Evolutionary conservation across 768 basidiomycete species (phyloP), one percentile per base, ranked within the genome.

Genomic region (Chlorophyllum brunneum): DNA sequence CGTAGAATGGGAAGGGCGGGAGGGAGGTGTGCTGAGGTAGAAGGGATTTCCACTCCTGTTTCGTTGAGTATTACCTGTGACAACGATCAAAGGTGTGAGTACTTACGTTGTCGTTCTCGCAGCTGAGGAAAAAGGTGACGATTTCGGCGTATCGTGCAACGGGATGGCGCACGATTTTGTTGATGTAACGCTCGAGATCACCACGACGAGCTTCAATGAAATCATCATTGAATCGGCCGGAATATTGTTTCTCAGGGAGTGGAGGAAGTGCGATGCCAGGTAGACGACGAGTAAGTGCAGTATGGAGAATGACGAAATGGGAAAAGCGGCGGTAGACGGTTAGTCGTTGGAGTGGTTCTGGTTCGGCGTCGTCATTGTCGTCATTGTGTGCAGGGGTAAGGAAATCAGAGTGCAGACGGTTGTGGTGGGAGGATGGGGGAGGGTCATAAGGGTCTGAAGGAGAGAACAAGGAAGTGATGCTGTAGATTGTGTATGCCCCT

Each of bases 241-340:
- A 75, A 56, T 93, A 91, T 58, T 88, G 86, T 61, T 92, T 92
- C 63, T 91, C 89, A 0, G 92, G 92, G 6, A 94, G 74, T 0
- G 88, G 86, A 0, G 92, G 90, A 2, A 94, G 72, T 3, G 82
- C 83, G 24, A 93, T 80, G 0, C 87, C 87, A 5, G 88, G 88
- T 3, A 92, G 78, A 6, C 84, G 75, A 20, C 82, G 73, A 16
- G 77, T 73, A 42, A 95, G 69, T 7, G 85, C 81, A 2, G 85
- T 82, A 57, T 92, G 86, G 26, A 95, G 74, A 44, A 84, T 75
- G 23, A 85, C 81, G 59, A 95, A 95, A 54, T 93, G 87, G 3
- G 90, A 91, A 69, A 88, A 95, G 5, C 92, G 83, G 9, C 92
- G 77, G 31, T 86, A 75, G 31, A 93, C 91, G 0, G 86, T 91